Percentiles rank a stretch among this genome's conserved stretches.
Evolutionary conservation across 31 red algal species (phyloP).

Genomic region (Endocladia muricata): DNA sequence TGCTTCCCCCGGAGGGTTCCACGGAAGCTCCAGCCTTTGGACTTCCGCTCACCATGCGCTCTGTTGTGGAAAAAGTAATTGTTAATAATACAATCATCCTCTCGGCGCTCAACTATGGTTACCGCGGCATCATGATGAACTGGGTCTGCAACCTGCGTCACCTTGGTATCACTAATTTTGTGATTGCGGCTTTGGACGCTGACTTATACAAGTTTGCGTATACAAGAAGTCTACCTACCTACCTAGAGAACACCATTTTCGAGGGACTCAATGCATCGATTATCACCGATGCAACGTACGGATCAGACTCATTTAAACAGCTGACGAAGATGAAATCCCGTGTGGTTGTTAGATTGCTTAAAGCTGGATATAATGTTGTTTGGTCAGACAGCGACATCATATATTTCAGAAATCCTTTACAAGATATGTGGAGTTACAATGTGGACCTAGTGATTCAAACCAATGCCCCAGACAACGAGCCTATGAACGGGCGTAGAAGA

Average conservation of each 20-base stretch:
- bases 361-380: constrained; percentile 92
- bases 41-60: constrained; percentile 85
- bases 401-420: constrained; percentile 92
- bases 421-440: constrained; percentile 70
- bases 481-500: constrained; percentile 87
- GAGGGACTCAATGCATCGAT: constrained; percentile 72
- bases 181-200: constrained; percentile 96
- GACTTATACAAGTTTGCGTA: constrained; percentile 98
- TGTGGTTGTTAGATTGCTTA: constrained; percentile 87
- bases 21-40: constrained; percentile 86
- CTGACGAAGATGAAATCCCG: constrained; percentile 98
- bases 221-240: constrained; percentile 80
- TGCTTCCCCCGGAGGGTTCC: constrained; percentile 73
- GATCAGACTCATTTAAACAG: constrained; percentile 92
- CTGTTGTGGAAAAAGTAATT: constrained; percentile 76
- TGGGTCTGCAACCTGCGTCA: constrained; percentile 99
- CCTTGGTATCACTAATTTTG: constrained; percentile 86
- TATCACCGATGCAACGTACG: constrained; percentile 84
- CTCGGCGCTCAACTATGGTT: constrained; percentile 95
- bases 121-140: constrained; percentile 98
- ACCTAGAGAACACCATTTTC: constrained; percentile 94
- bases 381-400: constrained; percentile 99
- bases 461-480: constrained; percentile 95
- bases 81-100: constrained; percentile 93
- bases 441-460: constrained; percentile 91